A percentile compares a stretch with the other conserved stretches of the same genome.
Evolutionary conservation across 331 rosid species (phyloP).

Genomic region (Cydonia oblonga): DNA sequence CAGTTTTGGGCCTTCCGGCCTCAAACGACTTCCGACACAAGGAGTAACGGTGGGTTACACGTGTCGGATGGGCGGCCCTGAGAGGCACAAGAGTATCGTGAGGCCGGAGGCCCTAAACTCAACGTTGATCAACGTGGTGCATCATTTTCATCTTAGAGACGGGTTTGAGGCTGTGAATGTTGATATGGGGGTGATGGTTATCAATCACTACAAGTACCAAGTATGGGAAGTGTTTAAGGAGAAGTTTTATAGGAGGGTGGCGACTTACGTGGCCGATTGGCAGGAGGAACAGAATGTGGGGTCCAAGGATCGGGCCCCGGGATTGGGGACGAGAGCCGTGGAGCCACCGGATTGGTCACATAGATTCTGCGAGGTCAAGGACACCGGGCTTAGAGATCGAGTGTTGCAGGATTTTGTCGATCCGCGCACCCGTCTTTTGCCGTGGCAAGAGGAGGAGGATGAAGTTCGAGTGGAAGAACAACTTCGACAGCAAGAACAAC

Average conservation of each 20-base stretch:
- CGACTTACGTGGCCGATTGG: slow-evolving; percentile 76
- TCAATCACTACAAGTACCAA: slow-evolving; percentile 80
- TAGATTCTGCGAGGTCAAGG: slow-evolving; percentile 62
- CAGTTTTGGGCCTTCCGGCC: slow-evolving; percentile 74
- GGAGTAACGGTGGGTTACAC: slow-evolving; percentile 74
- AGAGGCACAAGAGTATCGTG: slow-evolving; percentile 82
- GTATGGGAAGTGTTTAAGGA: slow-evolving; percentile 79
- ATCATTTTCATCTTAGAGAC: slow-evolving; percentile 51
- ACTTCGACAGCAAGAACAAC: no score
- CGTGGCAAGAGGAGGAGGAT: slow-evolving; percentile 39
- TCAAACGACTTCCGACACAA: slow-evolving; percentile 19
- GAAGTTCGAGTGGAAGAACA: no score
- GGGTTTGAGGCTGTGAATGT: slow-evolving; percentile 33
- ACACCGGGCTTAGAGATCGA: slow-evolving; percentile 31
- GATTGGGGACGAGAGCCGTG: slow-evolving; percentile 59
- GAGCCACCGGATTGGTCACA: slow-evolving; percentile 58
- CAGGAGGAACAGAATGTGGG: slow-evolving; percentile 40
- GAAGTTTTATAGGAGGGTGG: slow-evolving; percentile 68
- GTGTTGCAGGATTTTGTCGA: slow-evolving; percentile 26
- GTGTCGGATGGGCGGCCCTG: slow-evolving; percentile 31
- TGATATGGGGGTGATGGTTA: slow-evolving; percentile 32
- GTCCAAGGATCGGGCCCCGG: slow-evolving; percentile 69
- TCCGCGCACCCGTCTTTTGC: slow-evolving; percentile 27
- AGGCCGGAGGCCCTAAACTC: slow-evolving; percentile 54
- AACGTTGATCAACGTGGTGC: slow-evolving; percentile 62